Evolutionary conservation across 2,329 filamentous ascomycete genomes (phyloP), one percentile per base, ranked within the genome.

Genomic region (Curvularia hawaiiensis): DNA sequence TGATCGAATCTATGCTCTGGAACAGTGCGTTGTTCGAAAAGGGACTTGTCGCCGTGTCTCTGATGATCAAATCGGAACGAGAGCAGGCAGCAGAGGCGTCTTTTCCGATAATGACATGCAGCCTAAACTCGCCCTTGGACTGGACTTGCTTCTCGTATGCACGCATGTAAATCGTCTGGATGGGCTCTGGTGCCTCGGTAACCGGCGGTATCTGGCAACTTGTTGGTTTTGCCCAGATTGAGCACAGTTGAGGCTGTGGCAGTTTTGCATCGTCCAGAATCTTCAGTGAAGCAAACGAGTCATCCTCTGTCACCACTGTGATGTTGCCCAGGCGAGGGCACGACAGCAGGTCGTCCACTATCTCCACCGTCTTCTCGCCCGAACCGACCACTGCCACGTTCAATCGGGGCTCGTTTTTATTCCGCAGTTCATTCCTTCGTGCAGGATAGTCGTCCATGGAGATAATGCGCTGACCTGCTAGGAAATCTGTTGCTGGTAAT

Each of bases 121-220:
- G 63, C 16, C 62, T 50, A 52, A 64, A 71, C 30, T 72, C 55
- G 53, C 73, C 68, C 54, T 72, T 74, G 62, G 67, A 73, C 24
- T 65, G 63, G 35, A 76, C 64, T 53, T 73, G 67, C 57, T 75
- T 76, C 58, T 76, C 73, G 45, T 76, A 76, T 33, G 67, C 73
- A 11, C 67, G 68, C 61, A 63, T 59, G 55, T 76, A 76, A 46
- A 76, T 71, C n/a, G 54, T 59, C 50, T 73, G 70, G 9, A 76
- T 56, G 28, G 74, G 61, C 50, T 73, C 72, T 16, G 73, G 67
- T 8, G 71, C 61, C 5, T 64, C 67, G 0, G 64, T 54, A 1
- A 74, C 54, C 3, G 55, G 58, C 12, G 62, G 50, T 41, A 66
- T 65, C 8, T 63, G 60, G 24, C 63, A 61, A 52, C 54, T 62